Percentiles rank a stretch among this genome's conserved stretches.
phyloP scores from a whole-genome alignment of 2,329 filamentous ascomycete genomes.

The Calonectria hawksworthii region DNA sequence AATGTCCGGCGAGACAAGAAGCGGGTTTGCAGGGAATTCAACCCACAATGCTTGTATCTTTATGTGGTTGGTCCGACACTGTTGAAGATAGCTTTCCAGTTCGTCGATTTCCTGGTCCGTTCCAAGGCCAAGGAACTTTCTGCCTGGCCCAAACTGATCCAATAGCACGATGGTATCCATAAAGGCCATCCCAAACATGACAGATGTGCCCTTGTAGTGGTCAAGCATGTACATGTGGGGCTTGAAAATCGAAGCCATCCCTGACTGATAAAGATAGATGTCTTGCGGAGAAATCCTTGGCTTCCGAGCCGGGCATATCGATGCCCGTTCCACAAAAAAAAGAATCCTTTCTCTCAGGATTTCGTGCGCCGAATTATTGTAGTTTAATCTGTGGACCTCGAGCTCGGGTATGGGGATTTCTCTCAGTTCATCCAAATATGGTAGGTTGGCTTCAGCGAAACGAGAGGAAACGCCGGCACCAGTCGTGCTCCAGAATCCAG shows the following conservation, averaged over 20 bases:
- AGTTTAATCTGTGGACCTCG: not conserved
- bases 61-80: not conserved
- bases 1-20: not conserved
- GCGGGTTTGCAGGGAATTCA: not conserved
- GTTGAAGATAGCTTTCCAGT: not conserved
- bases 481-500: not conserved
- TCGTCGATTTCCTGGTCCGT: not conserved
- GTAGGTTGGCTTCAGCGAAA: not conserved
- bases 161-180: not conserved
- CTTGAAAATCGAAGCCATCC: not conserved
- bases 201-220: not conserved
- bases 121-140: not conserved
- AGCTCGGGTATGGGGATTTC: not conserved
- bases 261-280: not conserved
- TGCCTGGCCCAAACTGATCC: not conserved
- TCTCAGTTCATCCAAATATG: not conserved
- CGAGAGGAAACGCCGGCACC: not conserved
- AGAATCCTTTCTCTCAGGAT: not conserved
- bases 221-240: not conserved
- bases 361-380: not conserved
- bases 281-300: not conserved
- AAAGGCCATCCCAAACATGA: not conserved
- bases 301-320: not conserved
- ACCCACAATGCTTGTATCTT: not conserved
- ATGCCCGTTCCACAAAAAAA: not conserved